These are phyloP conservation scores for Rhizoclosmatium globosum DNA, from an alignment of 192 early-diverging fungal species.

Conservation along the genomic window DNA sequence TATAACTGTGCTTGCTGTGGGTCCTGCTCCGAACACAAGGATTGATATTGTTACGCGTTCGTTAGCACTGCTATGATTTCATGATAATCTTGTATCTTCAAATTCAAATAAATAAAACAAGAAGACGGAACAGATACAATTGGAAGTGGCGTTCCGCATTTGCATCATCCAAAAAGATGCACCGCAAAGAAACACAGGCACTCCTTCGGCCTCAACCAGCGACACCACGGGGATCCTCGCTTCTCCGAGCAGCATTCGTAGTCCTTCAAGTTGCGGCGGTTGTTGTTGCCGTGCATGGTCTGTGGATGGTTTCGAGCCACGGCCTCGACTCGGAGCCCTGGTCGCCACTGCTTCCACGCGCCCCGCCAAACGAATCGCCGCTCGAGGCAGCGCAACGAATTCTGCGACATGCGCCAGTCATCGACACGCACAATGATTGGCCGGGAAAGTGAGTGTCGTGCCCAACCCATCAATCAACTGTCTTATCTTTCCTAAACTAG, in stretches of 20 bases:
- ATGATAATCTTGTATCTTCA: no score
- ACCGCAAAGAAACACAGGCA: background rate
- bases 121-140: slow-evolving; percentile 1
- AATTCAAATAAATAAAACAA: background rate
- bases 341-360: background rate
- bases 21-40: background rate
- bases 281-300: no score
- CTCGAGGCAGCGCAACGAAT: slow-evolving; percentile 30
- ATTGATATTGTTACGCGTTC: slow-evolving; percentile 24
- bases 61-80: background rate
- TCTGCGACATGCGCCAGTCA: slow-evolving; percentile 28
- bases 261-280: no score
- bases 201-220: background rate
- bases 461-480: no score
- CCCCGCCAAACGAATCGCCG: slow-evolving; percentile 13
- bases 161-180: no score
- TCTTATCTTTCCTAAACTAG: background rate
- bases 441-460: slow-evolving; percentile 7
- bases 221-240: no score
- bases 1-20: slow-evolving; percentile 31
- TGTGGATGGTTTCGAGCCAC: no score
- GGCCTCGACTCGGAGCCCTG: no score
- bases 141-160: no score
- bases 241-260: no score
- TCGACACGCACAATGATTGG: slow-evolving; percentile 41